These are phyloP conservation scores for Phoma sp. DNA, from an alignment of 2,329 filamentous ascomycete genomes.

Conservation along the genomic window DNA sequence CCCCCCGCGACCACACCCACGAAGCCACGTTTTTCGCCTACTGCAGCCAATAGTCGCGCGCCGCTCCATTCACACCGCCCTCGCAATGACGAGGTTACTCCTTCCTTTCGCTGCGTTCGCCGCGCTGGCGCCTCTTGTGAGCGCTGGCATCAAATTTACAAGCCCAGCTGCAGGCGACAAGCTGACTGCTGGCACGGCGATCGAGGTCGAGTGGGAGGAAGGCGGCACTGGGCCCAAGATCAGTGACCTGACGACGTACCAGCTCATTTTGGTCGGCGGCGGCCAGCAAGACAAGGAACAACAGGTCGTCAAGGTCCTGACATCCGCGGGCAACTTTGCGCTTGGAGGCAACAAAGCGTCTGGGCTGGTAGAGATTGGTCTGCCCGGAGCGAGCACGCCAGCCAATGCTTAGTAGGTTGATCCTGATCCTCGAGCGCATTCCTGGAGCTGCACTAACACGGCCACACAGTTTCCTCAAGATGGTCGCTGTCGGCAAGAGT, in stretches of 20 bases:
- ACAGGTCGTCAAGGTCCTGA: slow-evolving; percentile 41
- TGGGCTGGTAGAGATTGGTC: slow-evolving; percentile 33
- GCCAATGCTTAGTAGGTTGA: slow-evolving; percentile 64
- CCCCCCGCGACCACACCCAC: not conserved
- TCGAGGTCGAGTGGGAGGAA: slow-evolving; percentile 66
- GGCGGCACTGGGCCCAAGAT: slow-evolving; percentile 59
- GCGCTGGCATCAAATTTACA: slow-evolving; percentile 64
- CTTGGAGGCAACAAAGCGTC: slow-evolving; percentile 52
- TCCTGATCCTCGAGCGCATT: not conserved
- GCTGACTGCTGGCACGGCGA: slow-evolving; percentile 57
- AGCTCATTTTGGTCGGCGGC: slow-evolving; percentile 67
- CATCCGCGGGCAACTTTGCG: slow-evolving; percentile 54
- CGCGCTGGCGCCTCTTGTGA: slow-evolving; percentile 51
- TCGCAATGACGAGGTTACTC: slow-evolving; percentile 39
- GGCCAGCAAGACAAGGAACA: slow-evolving; percentile 44
- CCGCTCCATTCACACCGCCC: slow-evolving; percentile 22
- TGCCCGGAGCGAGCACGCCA: slow-evolving; percentile 41
- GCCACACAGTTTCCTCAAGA: slow-evolving; percentile 47
- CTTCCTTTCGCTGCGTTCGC: slow-evolving; percentile 40
- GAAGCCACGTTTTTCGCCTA: not conserved
- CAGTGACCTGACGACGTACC: slow-evolving; percentile 61
- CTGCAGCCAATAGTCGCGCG: not conserved
- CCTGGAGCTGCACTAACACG: slow-evolving; percentile 14
- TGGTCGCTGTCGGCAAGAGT: slow-evolving; percentile 63
- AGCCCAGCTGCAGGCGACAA: slow-evolving; percentile 60